Conservation (phyloP, 306 rosid genomes). For the Rosa rugosa region DNA sequence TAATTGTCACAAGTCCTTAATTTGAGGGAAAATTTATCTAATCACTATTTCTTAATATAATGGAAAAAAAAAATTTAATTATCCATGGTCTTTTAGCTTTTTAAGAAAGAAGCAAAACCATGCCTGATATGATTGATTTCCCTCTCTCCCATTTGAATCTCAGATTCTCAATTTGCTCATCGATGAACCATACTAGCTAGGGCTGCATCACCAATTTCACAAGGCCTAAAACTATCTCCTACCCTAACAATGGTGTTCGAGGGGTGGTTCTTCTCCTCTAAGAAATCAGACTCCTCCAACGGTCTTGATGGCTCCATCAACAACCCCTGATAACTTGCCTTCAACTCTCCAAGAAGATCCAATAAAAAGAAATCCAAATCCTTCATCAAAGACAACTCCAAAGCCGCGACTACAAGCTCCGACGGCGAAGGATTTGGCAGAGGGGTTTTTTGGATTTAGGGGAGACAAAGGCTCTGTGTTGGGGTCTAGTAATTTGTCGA, state of each 20-base stretch:
- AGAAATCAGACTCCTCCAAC: conserved; percentile 78
- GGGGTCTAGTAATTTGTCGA: conserved; percentile 74
- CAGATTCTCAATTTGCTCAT: no score
- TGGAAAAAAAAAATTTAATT: no score
- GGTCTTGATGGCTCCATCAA: conserved; percentile 70
- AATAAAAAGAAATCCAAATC: conserved; percentile 86
- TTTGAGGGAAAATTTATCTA: no score
- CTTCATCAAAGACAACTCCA: conserved; percentile 35
- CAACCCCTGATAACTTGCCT: conserved; percentile 60
- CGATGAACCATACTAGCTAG: conserved; percentile 41
- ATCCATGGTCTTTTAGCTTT: no score
- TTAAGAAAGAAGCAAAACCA: no score
- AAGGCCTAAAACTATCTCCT: not conserved
- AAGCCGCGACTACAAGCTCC: not conserved
- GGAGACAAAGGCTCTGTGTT: conserved; percentile 55
- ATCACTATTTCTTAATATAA: no score
- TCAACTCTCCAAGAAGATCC: conserved; percentile 84
- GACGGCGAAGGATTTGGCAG: conserved; percentile 49
- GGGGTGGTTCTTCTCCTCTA: conserved; percentile 90
- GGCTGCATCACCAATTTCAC: conserved; percentile 28
- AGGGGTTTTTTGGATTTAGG: conserved; percentile 81
- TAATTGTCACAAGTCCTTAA: no score
- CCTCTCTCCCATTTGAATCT: no score
- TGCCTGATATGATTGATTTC: no score
- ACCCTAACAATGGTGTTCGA: conserved; percentile 72